Base-by-base conservation (phyloP, 108 stramenopile genomes). In the Chaetoceros muelleri region DNA sequence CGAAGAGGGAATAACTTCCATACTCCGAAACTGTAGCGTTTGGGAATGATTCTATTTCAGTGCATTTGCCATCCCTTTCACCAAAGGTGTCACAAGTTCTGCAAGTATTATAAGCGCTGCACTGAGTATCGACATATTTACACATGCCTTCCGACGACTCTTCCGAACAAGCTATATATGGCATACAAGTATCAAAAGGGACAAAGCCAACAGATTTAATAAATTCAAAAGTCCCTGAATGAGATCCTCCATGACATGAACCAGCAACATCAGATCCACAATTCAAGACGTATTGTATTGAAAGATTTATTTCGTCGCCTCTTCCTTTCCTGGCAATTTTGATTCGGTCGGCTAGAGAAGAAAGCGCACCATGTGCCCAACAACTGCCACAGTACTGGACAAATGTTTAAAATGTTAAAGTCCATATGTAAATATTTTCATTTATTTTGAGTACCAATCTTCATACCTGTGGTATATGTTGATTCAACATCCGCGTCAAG, bases 1-100 rank as follows among this genome's bases (percentile, higher is more conserved):
- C 57, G 47, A 67, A 29, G 24, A 65, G 51, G 44, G 60, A 54
- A 49, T 87, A 87, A 24, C 67, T 72, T 53, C 95, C 95, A 70
- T 92, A 93, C 62, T 96, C 95, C 28, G 80, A 85, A 28, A 94
- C 66, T 1, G 88, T 84, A 25, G 83, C 87, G 69, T 95, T 87
- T 24, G 90, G 90, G 66, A 85, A 85, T 23, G 48, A 25, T 5
- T 74, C 71, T 40, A 90, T 79, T 52, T 67, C n/a, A 24, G 28
- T n/a, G 73, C 55, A 0, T 46, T 45, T 65, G 18, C 55, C 50
- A 2, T 65, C 65, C 0, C 69, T 66, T 17, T 53, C 59, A 5
- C 52, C 62, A 1, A 69, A 58, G 56, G 76, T 71, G 53, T 62
- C 66, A 55, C 87, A 88, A 0, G 81, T 84, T 0, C 80, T 72